These are phyloP conservation scores for Lipomyces oligophaga DNA, from an alignment of 805 yeast species.

Conservation along the genomic window DNA sequence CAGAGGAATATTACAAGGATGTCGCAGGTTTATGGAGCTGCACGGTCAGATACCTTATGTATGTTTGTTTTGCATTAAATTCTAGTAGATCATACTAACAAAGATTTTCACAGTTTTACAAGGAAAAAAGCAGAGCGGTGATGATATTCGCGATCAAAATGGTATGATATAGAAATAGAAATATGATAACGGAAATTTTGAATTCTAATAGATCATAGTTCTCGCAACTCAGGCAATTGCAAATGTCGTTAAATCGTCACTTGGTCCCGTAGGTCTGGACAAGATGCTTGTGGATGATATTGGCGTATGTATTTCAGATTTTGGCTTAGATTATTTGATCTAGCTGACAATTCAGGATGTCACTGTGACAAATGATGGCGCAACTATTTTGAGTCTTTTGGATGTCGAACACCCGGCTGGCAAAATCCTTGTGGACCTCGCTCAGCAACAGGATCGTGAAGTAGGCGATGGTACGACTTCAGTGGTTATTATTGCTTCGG, in stretches of 20 bases:
- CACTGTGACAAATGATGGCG: constrained; percentile 98
- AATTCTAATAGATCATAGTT: constrained; percentile 37
- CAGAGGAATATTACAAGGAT: too few species aligned
- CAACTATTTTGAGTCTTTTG: constrained; percentile 81
- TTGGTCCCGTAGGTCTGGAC: constrained; percentile 98
- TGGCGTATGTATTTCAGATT: constrained; percentile 46
- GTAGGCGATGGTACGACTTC: constrained; percentile 98
- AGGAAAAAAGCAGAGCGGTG: constrained; percentile 94
- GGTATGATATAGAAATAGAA: constrained; percentile 38
- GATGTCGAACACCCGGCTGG: constrained; percentile 99
- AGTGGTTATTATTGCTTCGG: constrained; percentile 93
- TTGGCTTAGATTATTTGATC: neutral
- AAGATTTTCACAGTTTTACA: constrained; percentile 55
- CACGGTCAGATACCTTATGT: constrained; percentile 86
- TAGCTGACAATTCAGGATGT: constrained; percentile 52
- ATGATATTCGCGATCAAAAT: constrained; percentile 93
- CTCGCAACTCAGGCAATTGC: constrained; percentile 87
- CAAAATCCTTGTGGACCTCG: constrained; percentile 90
- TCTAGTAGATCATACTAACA: neutral
- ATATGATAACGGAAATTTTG: neutral
- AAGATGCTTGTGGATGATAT: constrained; percentile 98
- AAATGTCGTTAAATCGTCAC: constrained; percentile 80
- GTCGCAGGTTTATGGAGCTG: constrained; percentile 66
- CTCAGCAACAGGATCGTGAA: constrained; percentile 98
- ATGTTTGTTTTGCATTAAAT: constrained; percentile 31